Evolutionary conservation across 495 filamentous ascomycete species (phyloP), one percentile per base, ranked within the genome.

Genomic region (Trichoderma virens): DNA sequence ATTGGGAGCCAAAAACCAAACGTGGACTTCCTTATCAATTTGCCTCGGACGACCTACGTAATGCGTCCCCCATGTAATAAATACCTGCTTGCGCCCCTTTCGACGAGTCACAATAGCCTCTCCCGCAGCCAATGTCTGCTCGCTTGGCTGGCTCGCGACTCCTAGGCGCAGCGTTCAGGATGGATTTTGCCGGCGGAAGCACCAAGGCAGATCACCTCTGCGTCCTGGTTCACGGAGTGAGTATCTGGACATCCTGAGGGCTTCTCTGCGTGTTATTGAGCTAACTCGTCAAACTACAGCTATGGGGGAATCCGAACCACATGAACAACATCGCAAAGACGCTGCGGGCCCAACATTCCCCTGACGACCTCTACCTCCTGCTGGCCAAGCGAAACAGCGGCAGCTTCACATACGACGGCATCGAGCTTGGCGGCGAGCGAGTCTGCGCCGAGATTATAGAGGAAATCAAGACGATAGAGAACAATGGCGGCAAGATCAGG

Each of bases 191-290:
- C 47, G 76, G 78, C 32, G 75, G 75, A 31, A 74, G 70, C 65
- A 9, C 64, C 27, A 69, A 72, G 25, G 78, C 78, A 30, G 80
- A 90, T 63, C 93, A 97, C 75, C 85, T 98, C 47, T 91, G 88
- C 73, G 91, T 98, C n/a, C 79, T 98, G n/a, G 86, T 97, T 38
- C 93, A 97, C 76, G 93, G 93, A 38, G 92, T 94, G 83, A 45
- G 70, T 73, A 27, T 66, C 61, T 67, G 1, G 59, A 61, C 31
- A 9, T 60, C 32, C 65, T 64, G 54, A n/a, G n/a, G n/a, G n/a
- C n/a, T 63, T 63, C 54, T 45, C 27, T 62, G 45, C 63, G 69
- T 61, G 77, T 76, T 60, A 71, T 66, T 28, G n/a, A 8, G 51
- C 51, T 56, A 16, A 56, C 51, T 6, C 18, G 13, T 16, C 25